Percentiles rank a stretch among this genome's conserved stretches.
Conservation (phyloP, 192 early-diverging fungal species). For the Gaertneriomyces sp. region DNA sequence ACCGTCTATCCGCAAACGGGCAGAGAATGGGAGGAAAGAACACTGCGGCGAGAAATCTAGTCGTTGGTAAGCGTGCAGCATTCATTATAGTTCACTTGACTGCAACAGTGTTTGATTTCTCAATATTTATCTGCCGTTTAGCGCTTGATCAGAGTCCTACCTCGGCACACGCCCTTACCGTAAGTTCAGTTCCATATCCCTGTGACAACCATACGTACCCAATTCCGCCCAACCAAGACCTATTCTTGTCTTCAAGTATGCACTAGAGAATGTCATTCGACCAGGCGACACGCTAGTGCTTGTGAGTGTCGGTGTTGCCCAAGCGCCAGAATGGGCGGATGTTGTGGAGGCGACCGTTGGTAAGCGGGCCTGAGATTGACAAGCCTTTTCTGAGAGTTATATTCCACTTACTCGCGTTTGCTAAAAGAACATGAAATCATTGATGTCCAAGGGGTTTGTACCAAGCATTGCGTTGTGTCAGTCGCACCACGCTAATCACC, state of each 20-base stretch:
- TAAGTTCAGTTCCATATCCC: neutral
- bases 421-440: too few relatives aligned
- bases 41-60: neutral
- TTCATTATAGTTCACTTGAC: neutral
- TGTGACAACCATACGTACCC: neutral
- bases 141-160: slow-evolving; percentile 10
- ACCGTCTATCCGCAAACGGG: too few relatives aligned
- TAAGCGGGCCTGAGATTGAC: neutral
- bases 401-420: too few relatives aligned
- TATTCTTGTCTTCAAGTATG: slow-evolving; percentile 1
- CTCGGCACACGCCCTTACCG: slow-evolving; percentile 2
- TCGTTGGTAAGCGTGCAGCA: neutral
- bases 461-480: too few relatives aligned
- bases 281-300: slow-evolving; percentile 8
- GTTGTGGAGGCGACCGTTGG: slow-evolving; percentile 3
- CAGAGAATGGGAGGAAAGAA: neutral
- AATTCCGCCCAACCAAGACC: neutral
- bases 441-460: too few relatives aligned
- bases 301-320: slow-evolving; percentile 16
- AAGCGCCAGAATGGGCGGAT: slow-evolving; percentile 10
- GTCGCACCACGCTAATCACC: too few relatives aligned
- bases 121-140: neutral
- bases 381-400: too few relatives aligned
- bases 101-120: neutral
- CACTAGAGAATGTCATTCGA: slow-evolving; percentile 12